Evolutionary conservation across 768 basidiomycete species (phyloP), one percentile per base, ranked within the genome.

Genomic region (Pluteus cervinus): DNA sequence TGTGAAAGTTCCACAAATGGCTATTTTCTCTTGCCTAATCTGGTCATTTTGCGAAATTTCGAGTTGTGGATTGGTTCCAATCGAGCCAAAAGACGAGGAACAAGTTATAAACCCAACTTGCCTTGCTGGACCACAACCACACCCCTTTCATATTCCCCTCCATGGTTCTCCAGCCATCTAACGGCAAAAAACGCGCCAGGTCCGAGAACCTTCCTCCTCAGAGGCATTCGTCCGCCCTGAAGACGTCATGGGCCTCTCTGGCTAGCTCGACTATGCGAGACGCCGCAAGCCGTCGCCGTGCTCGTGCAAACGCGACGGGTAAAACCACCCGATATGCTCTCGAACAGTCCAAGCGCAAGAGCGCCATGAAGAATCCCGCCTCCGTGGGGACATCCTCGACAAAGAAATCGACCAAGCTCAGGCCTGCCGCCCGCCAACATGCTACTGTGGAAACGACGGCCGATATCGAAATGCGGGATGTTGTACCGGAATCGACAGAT

Each of bases 251-350:
- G n/a, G 36, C 49, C 6, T 39, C 49, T 6, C 57, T 49, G 22
- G 24, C 55, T 23, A 49, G 51, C 4, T 43, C 40, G 33, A 46
- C 31, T 29, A 32, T 53, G 33, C 47, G 52, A 11, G 44, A 51
- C 12, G 57, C 61, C 0, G 49, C 61, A 11, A 63, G 58, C 35
- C 65, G 68, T 8, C 63, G 70, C 22, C 63, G 70, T n/a, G 56
- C 54, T 12, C 63, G 63, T 24, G 44, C 48, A 4, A 50, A 51
- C 5, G 57, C 58, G 4, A 51, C 50, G 7, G 39, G 52, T 1
- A 44, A 53, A 20, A 53, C 53, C 17, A 46, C 63, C 7, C 62
- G 61, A 37, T 60, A 62, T 36, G 53, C 52, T 1, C 49, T 63
- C 18, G 58, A 58, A 24, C 63, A 65, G 10, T 65, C 71, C 14